A percentile compares a stretch with the other conserved stretches of the same genome.
These are phyloP conservation scores for Wickerhamomyces strasburgensis DNA, from an alignment of 805 yeast species.

Conservation along the genomic window DNA sequence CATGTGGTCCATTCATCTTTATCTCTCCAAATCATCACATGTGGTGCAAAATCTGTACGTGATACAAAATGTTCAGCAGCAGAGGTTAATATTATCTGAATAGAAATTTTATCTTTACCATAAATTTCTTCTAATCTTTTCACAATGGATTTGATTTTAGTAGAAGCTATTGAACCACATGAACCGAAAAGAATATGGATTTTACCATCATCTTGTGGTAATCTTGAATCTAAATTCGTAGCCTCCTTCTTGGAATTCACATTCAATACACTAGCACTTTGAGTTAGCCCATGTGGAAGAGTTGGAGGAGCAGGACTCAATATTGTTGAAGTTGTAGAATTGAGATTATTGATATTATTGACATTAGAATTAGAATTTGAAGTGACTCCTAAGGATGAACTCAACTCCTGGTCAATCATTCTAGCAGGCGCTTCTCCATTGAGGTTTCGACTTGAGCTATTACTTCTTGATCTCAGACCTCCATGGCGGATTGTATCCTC, in stretches of 20 bases:
- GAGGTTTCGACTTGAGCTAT: constrained; percentile 20
- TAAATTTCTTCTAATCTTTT: constrained; percentile 77
- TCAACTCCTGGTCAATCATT: background rate
- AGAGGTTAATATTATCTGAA: constrained; percentile 80
- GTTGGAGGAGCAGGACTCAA: background rate
- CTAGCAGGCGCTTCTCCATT: constrained; percentile 4
- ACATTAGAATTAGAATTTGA: too few species aligned
- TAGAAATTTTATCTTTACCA: constrained; percentile 67
- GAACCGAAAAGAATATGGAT: constrained; percentile 82
- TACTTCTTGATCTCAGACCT: constrained; percentile 30
- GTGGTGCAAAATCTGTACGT: constrained; percentile 47
- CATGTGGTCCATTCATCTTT: constrained; percentile 93
- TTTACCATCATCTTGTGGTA: constrained; percentile 82
- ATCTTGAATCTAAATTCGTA: constrained; percentile 53
- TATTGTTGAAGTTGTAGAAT: constrained; percentile 7
- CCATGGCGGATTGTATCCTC: constrained; percentile 60
- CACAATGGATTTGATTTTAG: constrained; percentile 72
- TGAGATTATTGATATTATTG: constrained; percentile 9
- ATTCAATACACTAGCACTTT: background rate
- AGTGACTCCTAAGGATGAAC: too few species aligned
- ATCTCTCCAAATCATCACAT: constrained; percentile 87
- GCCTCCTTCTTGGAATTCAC: constrained; percentile 30
- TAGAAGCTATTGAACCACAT: constrained; percentile 83
- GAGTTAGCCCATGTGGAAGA: background rate
- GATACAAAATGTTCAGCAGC: constrained; percentile 77